Evolutionary conservation across 331 rosid species (phyloP).

Genomic region (Pyracantha coccinea): DNA sequence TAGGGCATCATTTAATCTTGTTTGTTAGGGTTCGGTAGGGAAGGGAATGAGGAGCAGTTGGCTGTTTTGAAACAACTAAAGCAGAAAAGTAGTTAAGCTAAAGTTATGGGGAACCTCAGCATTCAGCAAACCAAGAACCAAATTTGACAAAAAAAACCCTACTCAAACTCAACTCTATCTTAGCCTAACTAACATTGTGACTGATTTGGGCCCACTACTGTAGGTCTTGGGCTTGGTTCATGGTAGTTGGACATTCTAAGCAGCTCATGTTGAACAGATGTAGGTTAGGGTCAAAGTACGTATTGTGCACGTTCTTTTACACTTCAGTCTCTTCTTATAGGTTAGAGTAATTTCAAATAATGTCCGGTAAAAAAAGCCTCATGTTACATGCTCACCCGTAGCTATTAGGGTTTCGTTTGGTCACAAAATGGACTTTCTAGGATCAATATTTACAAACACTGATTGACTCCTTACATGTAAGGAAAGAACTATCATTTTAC

Average conservation of each 20-base stretch:
- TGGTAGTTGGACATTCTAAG: neutral
- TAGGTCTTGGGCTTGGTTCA: neutral
- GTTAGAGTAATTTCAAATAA: too few species aligned
- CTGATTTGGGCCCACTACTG: neutral
- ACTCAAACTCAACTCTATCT: neutral
- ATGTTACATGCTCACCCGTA: too few species aligned
- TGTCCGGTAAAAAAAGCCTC: too few species aligned
- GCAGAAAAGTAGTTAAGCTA: neutral
- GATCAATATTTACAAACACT: too few species aligned
- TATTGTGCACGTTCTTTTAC: neutral
- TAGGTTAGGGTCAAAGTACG: too few species aligned
- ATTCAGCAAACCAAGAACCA: neutral
- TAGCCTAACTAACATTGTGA: neutral
- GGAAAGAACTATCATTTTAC: too few species aligned
- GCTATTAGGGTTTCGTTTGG: neutral
- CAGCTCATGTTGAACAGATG: neutral
- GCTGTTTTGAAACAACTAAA: constrained; percentile 6
- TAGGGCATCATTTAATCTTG: neutral
- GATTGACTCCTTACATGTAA: too few species aligned
- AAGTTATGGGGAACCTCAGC: neutral
- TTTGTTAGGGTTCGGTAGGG: constrained; percentile 13
- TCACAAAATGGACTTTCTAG: neutral
- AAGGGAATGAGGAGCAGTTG: constrained; percentile 3
- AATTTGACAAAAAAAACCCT: neutral
- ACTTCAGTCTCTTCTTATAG: too few species aligned